Evolutionary conservation across 2,329 filamentous ascomycete genomes (phyloP).

Genomic region (Onygenales sp.): DNA sequence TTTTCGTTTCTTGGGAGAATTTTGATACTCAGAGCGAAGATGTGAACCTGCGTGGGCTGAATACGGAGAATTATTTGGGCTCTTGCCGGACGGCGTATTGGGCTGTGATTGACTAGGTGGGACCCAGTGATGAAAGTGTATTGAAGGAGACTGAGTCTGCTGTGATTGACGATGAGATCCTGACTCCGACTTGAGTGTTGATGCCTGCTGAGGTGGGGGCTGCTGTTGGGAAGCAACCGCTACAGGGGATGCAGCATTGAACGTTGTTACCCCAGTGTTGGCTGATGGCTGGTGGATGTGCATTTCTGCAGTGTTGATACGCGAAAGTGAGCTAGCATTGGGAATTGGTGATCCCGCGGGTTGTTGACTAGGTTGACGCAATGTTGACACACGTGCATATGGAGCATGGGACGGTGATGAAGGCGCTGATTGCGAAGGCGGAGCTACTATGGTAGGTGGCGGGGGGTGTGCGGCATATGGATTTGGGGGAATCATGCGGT

Average conservation of each 20-base stretch:
- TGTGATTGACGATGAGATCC: slow-evolving; percentile 31
- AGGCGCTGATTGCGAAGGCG: background rate
- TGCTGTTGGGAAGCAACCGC: slow-evolving; percentile 25
- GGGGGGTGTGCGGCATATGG: slow-evolving; percentile 20
- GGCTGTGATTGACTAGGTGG: slow-evolving; percentile 64
- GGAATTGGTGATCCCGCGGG: slow-evolving; percentile 14
- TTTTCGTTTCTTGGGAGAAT: slow-evolving; percentile 81
- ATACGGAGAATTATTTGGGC: slow-evolving; percentile 42
- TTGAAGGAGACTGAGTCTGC: slow-evolving; percentile 58
- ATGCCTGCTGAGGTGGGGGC: slow-evolving; percentile 41
- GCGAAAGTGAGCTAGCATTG: slow-evolving; percentile 11
- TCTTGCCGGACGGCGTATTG: slow-evolving; percentile 64
- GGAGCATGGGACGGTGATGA: background rate
- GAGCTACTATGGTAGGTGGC: slow-evolving; percentile 4
- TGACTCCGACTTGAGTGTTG: slow-evolving; percentile 39
- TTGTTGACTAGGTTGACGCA: slow-evolving; percentile 13
- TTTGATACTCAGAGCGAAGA: slow-evolving; percentile 53
- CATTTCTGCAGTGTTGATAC: slow-evolving; percentile 34
- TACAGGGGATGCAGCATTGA: background rate
- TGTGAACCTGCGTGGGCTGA: slow-evolving; percentile 37
- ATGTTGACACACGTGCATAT: background rate
- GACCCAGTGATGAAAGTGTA: slow-evolving; percentile 91
- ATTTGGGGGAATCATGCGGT: slow-evolving; percentile 25
- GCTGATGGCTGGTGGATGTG: slow-evolving; percentile 29
- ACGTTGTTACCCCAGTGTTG: background rate